Conservation (phyloP, 2,329 filamentous ascomycete species). For the Dactylonectria macrodidyma region DNA sequence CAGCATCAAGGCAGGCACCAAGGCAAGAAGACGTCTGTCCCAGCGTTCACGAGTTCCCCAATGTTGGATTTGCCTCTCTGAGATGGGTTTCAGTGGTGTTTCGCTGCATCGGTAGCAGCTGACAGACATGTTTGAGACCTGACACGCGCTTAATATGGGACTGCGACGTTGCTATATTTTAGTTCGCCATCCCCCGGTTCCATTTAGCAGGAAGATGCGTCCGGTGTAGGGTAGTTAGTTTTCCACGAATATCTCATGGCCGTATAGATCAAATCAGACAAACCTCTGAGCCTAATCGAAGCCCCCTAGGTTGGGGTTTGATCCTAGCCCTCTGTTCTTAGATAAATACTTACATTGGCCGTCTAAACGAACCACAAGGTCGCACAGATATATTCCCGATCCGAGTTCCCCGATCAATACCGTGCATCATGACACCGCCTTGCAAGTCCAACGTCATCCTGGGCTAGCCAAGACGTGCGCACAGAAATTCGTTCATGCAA, state of each 20-base stretch:
- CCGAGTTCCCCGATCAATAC: neutral
- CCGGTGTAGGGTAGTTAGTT: neutral
- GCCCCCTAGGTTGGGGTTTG: too few species aligned
- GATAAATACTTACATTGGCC: neutral
- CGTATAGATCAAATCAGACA: too few species aligned
- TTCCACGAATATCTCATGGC: neutral
- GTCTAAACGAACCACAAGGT: neutral
- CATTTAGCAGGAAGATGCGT: neutral
- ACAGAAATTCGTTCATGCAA: neutral
- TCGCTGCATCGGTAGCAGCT: slow-evolving; percentile 32
- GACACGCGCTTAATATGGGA: slow-evolving; percentile 27
- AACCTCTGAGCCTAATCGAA: neutral
- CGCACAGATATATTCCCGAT: neutral
- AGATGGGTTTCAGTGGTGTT: slow-evolving; percentile 44
- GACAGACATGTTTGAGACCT: slow-evolving; percentile 32
- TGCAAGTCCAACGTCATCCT: too few species aligned
- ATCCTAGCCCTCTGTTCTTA: neutral
- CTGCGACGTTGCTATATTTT: slow-evolving; percentile 15
- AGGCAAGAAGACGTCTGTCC: neutral
- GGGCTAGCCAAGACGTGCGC: too few species aligned
- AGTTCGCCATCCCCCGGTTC: neutral
- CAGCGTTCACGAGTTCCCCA: slow-evolving; percentile 3
- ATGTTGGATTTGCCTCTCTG: neutral
- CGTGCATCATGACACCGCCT: neutral
- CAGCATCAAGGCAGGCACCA: neutral